Evolutionary conservation across 148 eudicot species (phyloP).

Genomic region (Camellia lanceoleosa): DNA sequence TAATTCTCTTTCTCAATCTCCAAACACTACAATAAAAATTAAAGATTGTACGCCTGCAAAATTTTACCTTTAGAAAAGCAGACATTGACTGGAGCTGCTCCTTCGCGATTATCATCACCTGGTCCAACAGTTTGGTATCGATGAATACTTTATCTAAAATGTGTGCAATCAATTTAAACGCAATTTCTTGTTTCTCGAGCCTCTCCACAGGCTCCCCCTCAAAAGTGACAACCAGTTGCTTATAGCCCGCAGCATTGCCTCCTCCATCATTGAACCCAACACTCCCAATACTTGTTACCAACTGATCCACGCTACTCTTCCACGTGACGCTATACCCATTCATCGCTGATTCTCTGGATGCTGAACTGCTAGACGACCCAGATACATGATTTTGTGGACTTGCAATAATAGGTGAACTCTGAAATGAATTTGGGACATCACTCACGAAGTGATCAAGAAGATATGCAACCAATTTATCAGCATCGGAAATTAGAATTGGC

Average conservation of each 20-base stretch:
- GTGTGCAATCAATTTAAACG: slow-evolving; percentile 61
- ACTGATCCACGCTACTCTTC: slow-evolving; percentile 39
- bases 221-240: slow-evolving; percentile 43
- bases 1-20: background rate
- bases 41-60: background rate
- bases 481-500: slow-evolving; percentile 45
- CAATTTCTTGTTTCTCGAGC: slow-evolving; percentile 76
- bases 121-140: slow-evolving; percentile 66
- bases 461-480: slow-evolving; percentile 42
- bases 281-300: slow-evolving; percentile 27
- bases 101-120: slow-evolving; percentile 65
- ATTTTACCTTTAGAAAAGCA: slow-evolving; percentile 68
- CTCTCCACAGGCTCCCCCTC: slow-evolving; percentile 79
- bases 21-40: background rate
- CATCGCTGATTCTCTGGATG: slow-evolving; percentile 39
- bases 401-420: slow-evolving; percentile 65
- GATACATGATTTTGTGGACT: slow-evolving; percentile 55
- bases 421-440: slow-evolving; percentile 44
- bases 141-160: slow-evolving; percentile 52
- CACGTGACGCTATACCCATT: slow-evolving; percentile 48
- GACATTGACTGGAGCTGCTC: slow-evolving; percentile 68
- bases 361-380: slow-evolving; percentile 49
- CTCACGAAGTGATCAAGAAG: slow-evolving; percentile 55
- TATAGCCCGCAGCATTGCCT: slow-evolving; percentile 17
- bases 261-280: slow-evolving; percentile 30